These are phyloP conservation scores for Hysterium pulicare DNA, from an alignment of 2,329 filamentous ascomycete species.

Conservation along the genomic window DNA sequence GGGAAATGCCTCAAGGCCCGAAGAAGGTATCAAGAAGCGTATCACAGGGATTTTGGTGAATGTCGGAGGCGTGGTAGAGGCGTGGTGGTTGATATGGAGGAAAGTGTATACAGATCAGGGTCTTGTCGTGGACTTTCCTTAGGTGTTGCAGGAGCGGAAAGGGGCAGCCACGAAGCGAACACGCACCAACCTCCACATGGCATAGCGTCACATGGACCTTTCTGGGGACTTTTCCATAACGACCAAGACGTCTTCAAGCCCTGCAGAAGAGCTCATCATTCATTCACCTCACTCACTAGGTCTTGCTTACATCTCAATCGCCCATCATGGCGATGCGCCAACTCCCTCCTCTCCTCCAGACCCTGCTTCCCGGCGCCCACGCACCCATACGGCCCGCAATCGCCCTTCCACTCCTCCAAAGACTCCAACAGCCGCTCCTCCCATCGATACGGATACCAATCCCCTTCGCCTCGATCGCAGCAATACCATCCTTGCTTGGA, in stretches of 20 bases:
- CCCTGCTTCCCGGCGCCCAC: conserved; percentile 54
- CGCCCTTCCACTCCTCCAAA: conserved; percentile 41
- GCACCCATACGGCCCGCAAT: conserved; percentile 39
- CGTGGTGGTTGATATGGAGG: conserved; percentile 27
- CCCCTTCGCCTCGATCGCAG: conserved; percentile 47
- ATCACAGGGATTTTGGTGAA: conserved; percentile 14
- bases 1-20: conserved; percentile 22
- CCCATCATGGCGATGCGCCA: conserved; percentile 39
- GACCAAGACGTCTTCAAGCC: conserved; percentile 12
- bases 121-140: conserved; percentile 6
- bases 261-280: conserved; percentile 9
- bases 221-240: conserved; percentile 23
- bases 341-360: conserved; percentile 42
- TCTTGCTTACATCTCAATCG: conserved; percentile 19
- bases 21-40: conserved; percentile 10
- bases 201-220: conserved; percentile 23
- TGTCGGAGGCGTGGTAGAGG: conserved; percentile 8
- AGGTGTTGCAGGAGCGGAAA: conserved; percentile 28
- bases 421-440: conserved; percentile 50
- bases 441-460: conserved; percentile 61
- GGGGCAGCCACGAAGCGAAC: conserved; percentile 39
- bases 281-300: conserved; percentile 3
- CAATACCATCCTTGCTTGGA: conserved; percentile 56
- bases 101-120: conserved; percentile 28
- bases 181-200: conserved; percentile 25